Percentiles rank a stretch among this genome's conserved stretches.
phyloP scores from a whole-genome alignment of 1,284 basidiomycete species.

The Ustilago crameri region DNA sequence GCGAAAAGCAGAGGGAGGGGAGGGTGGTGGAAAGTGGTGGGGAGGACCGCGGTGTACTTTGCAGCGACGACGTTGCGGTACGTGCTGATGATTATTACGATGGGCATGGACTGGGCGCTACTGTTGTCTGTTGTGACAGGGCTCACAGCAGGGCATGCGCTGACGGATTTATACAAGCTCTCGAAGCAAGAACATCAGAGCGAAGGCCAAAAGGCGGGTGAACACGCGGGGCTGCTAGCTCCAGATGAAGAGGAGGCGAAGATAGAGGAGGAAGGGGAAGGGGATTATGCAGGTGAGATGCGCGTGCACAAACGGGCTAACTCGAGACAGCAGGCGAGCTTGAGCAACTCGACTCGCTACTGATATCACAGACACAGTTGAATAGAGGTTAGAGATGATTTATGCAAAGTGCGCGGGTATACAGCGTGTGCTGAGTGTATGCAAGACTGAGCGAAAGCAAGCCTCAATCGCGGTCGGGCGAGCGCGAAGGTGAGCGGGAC shows the following conservation, averaged over 20 bases:
- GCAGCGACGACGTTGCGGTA: constrained; percentile 23
- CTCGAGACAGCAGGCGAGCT: background rate
- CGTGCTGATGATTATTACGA: constrained; percentile 41
- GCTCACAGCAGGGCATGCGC: constrained; percentile 12
- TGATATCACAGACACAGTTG: background rate
- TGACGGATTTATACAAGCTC: constrained; percentile 9
- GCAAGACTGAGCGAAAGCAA: no score
- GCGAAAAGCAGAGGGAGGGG: background rate
- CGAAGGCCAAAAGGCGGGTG: background rate
- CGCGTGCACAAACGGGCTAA: background rate
- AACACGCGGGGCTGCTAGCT: constrained; percentile 1
- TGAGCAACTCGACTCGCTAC: background rate
- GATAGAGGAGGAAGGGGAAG: background rate
- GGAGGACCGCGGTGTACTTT: constrained; percentile 16
- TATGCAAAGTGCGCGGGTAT: no score
- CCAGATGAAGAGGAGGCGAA: constrained; percentile 1
- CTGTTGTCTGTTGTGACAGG: constrained; percentile 16
- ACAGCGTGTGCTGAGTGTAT: no score
- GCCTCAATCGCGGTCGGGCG: constrained; percentile 46
- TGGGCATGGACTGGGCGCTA: constrained; percentile 52
- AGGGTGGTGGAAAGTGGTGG: background rate
- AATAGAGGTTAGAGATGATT: no score
- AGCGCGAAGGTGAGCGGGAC: constrained; percentile 69
- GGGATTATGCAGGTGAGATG: background rate
- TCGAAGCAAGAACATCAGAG: background rate